Conservation (phyloP, 2,329 filamentous ascomycete genomes). For the Raffaelea deltoideospora region DNA sequence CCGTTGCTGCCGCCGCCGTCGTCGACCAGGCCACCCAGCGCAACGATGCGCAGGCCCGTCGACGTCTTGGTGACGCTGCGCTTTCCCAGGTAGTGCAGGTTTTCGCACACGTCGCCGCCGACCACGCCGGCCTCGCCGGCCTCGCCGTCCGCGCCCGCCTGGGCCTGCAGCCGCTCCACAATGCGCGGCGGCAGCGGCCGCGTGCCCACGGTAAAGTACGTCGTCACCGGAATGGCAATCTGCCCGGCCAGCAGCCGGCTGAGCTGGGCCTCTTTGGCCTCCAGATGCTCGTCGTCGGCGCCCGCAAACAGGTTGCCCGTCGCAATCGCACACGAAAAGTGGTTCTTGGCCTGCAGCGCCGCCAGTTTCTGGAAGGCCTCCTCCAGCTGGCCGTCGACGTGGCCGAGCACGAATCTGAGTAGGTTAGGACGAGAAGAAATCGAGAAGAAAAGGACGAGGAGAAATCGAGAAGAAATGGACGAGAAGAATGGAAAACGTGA, state of each 20-base stretch:
- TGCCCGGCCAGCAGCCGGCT: constrained; percentile 54
- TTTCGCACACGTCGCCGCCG: constrained; percentile 68
- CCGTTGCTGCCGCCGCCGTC: constrained; percentile 13
- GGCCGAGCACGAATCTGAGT: constrained; percentile 63
- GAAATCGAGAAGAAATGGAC: no score
- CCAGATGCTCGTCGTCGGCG: constrained; percentile 34
- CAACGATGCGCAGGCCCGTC: constrained; percentile 77
- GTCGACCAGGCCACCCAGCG: constrained; percentile 62
- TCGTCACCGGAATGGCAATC: constrained; percentile 62
- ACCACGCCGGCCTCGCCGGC: background rate
- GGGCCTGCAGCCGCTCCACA: constrained; percentile 44
- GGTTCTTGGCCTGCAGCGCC: constrained; percentile 71
- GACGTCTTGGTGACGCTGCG: constrained; percentile 77
- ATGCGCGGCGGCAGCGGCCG: constrained; percentile 56
- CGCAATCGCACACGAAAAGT: constrained; percentile 72
- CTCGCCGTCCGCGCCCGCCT: no score
- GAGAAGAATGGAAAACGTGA: no score
- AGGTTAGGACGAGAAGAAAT: no score
- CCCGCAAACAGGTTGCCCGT: constrained; percentile 75
- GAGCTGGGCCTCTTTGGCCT: constrained; percentile 31
- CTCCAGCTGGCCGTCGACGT: constrained; percentile 63
- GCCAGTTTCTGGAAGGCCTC: constrained; percentile 67
- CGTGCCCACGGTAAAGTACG: constrained; percentile 77
- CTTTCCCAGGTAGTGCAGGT: constrained; percentile 80
- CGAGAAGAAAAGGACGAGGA: no score